Base-by-base conservation (phyloP, 106 monocot genomes). In the Chionographis japonica region DNA sequence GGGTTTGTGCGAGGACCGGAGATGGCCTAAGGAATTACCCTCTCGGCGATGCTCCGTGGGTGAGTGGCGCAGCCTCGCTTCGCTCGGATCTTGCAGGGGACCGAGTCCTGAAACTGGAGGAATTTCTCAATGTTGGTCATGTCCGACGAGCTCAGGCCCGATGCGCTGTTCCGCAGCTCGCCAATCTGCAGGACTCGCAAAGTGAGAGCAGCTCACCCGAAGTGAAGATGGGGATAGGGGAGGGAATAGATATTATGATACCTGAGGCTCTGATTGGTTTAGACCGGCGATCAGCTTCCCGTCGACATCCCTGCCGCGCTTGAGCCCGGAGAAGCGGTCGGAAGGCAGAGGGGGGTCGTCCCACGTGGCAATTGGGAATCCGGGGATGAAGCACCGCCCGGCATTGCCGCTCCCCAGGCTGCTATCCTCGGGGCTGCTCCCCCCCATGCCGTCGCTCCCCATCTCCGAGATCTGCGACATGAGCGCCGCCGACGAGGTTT, bases 21-120 rank as follows among this genome's bases (percentile, higher is more conserved):
- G n/a, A n/a, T n/a, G n/a, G n/a, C n/a, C n/a, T n/a, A n/a, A n/a
- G n/a, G n/a, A 16, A 17, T 79, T 82, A 94, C 94, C 79, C 94
- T 87, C 68, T 94, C 94, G 4, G 94, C 94, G 36, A 94, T 94
- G 71, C 94, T 94, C 12, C 94, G 70, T 0, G 94, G 94, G 71
- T 94, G 94, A 38, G 94, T 94, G 66, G 94, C 94, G 61, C 89
- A 94, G 13, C 94, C 94, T 27, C 94, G 50, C 57, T 94, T 94
- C 3, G 94, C 94, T 4, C 94, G 79, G 56, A 94, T 84, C 71
- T 87, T 94, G 59, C 94, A 94, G 4, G 94, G 94, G 5, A 90
- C 94, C 0, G 94, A 81, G 54, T 94, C 94, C 64, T 94, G 94
- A 62, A 92, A 97, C 75, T 89, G 95, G 16, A 97, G 68, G 43